phyloP scores from a whole-genome alignment of 164 flowering plant genomes.

The Echeveria elegans region DNA sequence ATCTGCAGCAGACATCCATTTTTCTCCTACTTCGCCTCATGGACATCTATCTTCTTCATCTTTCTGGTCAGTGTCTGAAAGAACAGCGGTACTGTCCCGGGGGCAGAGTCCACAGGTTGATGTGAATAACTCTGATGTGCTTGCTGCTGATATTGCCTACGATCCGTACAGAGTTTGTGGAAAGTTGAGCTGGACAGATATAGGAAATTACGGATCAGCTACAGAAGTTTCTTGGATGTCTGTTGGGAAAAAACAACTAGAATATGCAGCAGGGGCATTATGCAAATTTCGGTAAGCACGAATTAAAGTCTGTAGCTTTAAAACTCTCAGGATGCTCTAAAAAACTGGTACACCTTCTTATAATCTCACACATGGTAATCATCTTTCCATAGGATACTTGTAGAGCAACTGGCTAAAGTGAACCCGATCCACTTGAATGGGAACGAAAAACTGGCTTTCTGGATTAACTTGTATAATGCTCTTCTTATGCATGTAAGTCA shows the following conservation, averaged over 20 bases:
- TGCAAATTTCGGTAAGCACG: conserved; percentile 46
- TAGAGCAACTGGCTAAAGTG: conserved; percentile 69
- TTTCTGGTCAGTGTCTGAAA: conserved; percentile 48
- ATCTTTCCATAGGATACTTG: conserved; percentile 34
- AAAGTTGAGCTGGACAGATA: conserved; percentile 65
- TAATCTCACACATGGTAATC: not conserved
- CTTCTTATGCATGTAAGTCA: conserved; percentile 71
- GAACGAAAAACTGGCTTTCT: conserved; percentile 73
- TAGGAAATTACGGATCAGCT: conserved; percentile 53
- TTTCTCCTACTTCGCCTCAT: conserved; percentile 35
- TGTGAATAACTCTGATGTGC: conserved; percentile 33
- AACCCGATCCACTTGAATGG: conserved; percentile 47
- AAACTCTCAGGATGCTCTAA: not conserved
- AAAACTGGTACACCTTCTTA: not conserved
- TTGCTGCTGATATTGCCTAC: conserved; percentile 38
- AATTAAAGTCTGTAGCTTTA: not conserved
- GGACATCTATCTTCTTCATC: conserved; percentile 46
- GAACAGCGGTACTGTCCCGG: conserved; percentile 33
- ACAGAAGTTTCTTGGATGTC: conserved; percentile 80
- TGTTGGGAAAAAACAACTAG: conserved; percentile 63
- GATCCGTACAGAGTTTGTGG: conserved; percentile 71
- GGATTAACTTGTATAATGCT: conserved; percentile 84
- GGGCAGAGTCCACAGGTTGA: conserved; percentile 55
- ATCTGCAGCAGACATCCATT: conserved; percentile 19
- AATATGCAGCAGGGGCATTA: conserved; percentile 68